phyloP scores from a whole-genome alignment of 139 green algal genomes.

The Chlorella sp. region DNA sequence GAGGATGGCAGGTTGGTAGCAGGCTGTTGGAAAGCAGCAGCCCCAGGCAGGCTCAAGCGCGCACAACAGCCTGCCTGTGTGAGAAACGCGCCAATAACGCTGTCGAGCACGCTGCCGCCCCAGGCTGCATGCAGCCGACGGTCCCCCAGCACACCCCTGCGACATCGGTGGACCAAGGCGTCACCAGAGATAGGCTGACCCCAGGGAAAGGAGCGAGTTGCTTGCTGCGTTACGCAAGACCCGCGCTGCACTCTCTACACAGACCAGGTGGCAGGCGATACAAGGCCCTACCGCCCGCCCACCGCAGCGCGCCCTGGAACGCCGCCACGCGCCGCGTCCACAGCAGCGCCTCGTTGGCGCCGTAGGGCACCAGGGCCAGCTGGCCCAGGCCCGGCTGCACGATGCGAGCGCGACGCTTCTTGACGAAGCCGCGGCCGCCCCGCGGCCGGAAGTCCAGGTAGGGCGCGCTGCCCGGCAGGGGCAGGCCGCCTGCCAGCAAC shows the following conservation, averaged over 20 bases:
- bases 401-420: conserved; percentile 69
- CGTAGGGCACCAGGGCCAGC: conserved; percentile 78
- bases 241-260: not conserved
- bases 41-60: not conserved
- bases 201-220: not conserved
- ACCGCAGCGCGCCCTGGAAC: conserved; percentile 55
- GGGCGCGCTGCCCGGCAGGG: no score
- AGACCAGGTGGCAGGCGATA: not conserved
- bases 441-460: no score
- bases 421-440: no score
- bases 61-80: conserved; percentile 39
- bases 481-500: conserved; percentile 22
- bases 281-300: not conserved
- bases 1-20: not conserved
- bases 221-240: not conserved
- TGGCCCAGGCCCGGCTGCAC: conserved; percentile 67
- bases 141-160: conserved; percentile 52
- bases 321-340: conserved; percentile 55
- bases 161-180: not conserved
- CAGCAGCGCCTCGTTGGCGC: conserved; percentile 64
- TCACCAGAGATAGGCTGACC: not conserved
- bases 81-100: conserved; percentile 79
- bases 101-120: conserved; percentile 80
- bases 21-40: no score
- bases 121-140: conserved; percentile 47